Evolutionary conservation across 2,329 filamentous ascomycete species (phyloP).

Genomic region (Seiridium cupressi): DNA sequence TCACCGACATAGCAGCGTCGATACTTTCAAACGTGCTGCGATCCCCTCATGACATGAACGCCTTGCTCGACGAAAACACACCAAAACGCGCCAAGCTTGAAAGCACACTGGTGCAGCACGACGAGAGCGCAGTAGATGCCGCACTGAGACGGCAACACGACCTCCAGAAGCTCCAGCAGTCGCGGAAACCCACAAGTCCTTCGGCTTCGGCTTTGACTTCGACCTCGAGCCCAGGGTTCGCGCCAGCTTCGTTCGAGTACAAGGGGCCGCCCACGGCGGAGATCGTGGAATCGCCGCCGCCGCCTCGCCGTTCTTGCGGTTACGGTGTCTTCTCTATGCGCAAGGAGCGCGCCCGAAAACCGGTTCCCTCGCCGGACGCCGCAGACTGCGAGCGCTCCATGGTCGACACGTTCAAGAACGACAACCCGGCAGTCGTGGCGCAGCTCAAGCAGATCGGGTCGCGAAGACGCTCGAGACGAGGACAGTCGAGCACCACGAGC

Average conservation of each 20-base stretch:
- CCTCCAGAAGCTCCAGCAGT: background rate
- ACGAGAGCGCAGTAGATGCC: background rate
- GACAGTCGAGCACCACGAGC: background rate
- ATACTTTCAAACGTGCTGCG: background rate
- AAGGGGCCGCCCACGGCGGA: background rate
- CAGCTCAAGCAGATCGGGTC: too few relatives aligned
- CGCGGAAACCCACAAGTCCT: background rate
- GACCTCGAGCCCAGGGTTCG: background rate
- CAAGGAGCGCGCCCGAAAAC: too few relatives aligned
- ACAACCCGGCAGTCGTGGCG: background rate
- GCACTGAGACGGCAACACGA: background rate
- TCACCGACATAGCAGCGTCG: too few relatives aligned
- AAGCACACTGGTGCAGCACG: too few relatives aligned
- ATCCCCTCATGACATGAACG: constrained; percentile 2
- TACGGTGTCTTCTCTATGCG: too few relatives aligned
- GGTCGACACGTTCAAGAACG: background rate
- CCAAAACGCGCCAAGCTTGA: background rate
- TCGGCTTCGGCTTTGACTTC: too few relatives aligned
- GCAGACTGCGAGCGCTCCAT: background rate
- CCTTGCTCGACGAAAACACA: background rate
- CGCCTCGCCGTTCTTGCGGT: too few relatives aligned
- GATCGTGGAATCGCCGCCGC: background rate
- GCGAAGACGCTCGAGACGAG: background rate
- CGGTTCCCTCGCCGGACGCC: background rate
- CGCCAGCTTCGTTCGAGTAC: background rate